These are phyloP conservation scores for Pseudomassariella vexata DNA, from an alignment of 2,329 filamentous ascomycete species.

Conservation along the genomic window DNA sequence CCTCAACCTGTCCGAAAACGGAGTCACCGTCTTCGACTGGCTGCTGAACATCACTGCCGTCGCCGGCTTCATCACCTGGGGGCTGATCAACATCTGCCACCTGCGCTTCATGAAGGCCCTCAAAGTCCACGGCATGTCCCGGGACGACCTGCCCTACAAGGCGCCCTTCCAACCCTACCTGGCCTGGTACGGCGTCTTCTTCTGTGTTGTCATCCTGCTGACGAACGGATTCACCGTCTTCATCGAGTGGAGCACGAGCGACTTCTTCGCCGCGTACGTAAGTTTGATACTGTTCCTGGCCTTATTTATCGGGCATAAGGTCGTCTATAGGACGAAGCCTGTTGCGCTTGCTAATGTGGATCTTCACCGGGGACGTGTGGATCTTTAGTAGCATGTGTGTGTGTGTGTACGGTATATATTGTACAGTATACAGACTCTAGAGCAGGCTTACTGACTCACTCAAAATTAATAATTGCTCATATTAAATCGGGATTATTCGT, in stretches of 20 bases:
- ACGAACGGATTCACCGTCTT: constrained; percentile 67
- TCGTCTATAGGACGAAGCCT: constrained; percentile 23
- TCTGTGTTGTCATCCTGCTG: constrained; percentile 57
- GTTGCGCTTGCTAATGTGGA: constrained; percentile 20
- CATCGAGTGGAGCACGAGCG: constrained; percentile 53
- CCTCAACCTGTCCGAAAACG: constrained; percentile 56
- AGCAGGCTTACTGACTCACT: no score
- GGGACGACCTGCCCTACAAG: constrained; percentile 52
- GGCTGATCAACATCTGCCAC: constrained; percentile 59
- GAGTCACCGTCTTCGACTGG: constrained; percentile 63
- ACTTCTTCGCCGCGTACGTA: constrained; percentile 61
- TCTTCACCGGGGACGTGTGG: constrained; percentile 18
- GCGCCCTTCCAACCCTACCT: constrained; percentile 59
- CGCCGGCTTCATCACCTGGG: constrained; percentile 66
- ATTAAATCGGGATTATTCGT: no score
- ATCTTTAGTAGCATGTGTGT: constrained; percentile 7
- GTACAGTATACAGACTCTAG: no score
- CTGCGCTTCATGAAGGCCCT: constrained; percentile 61
- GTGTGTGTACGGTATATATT: background rate
- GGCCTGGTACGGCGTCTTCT: constrained; percentile 60
- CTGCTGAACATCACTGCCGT: constrained; percentile 65
- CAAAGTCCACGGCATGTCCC: constrained; percentile 48
- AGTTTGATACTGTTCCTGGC: constrained; percentile 59
- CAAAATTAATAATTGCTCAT: no score
- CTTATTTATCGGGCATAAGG: constrained; percentile 57